phyloP scores from a whole-genome alignment of 345 rosid genomes.

The Ceriops decandra region DNA sequence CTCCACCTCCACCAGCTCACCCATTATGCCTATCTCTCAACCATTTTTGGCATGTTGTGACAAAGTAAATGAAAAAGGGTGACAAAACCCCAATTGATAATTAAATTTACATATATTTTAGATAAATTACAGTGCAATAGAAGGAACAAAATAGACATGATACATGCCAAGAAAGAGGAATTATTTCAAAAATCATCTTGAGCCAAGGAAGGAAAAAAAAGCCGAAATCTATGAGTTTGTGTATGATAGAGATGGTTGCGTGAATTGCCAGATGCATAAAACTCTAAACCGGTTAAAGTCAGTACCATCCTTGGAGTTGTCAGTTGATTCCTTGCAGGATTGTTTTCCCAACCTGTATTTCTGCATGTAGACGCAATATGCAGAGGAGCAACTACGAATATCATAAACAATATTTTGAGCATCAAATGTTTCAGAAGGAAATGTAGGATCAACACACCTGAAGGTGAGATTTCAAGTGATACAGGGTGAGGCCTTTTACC shows the following conservation, averaged over 20 bases:
- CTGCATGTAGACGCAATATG: conserved; percentile 31
- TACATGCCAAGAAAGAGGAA: background rate
- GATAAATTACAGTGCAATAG: background rate
- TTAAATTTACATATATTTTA: background rate
- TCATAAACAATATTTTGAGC: conserved; percentile 2
- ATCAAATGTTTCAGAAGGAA: background rate
- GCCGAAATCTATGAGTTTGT: background rate
- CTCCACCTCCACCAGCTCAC: background rate
- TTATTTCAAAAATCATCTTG: conserved; percentile 1
- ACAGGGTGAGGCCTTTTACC: conserved; percentile 36
- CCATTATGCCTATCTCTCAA: background rate
- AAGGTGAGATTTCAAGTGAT: conserved; percentile 36
- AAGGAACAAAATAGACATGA: background rate
- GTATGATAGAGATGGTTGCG: background rate
- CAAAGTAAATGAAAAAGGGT: background rate
- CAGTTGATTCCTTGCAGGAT: conserved; percentile 61
- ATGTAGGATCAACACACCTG: conserved; percentile 24
- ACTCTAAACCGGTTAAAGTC: conserved; percentile 6
- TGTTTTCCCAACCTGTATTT: conserved; percentile 77
- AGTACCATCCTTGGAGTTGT: conserved; percentile 77
- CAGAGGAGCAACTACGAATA: conserved; percentile 5
- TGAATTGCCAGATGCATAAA: background rate
- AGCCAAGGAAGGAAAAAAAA: background rate
- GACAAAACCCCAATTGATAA: background rate
- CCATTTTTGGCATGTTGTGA: background rate